Base-by-base conservation (phyloP, 108 stramenopile genomes). In the Craspedostauros australis region DNA sequence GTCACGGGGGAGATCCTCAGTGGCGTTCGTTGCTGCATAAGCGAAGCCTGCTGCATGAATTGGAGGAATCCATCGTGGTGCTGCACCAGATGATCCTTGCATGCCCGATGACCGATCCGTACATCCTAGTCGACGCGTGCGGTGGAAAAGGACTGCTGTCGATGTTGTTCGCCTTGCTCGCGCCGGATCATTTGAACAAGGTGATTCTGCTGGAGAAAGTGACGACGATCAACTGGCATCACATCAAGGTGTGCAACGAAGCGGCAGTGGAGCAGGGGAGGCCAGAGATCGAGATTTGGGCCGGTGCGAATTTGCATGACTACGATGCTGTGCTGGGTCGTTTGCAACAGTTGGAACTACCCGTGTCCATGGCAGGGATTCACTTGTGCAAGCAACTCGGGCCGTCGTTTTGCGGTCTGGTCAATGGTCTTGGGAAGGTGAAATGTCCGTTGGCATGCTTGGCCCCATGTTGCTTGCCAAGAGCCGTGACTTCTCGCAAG, bases 41-140 rank as follows among this genome's bases (percentile, higher is more conserved):
- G 50, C 34, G 42, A 21, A 48, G 39, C 4, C 51, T 86, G 0
- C 51, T 66, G 12, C 64, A 82, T 21, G 80, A 81, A 54, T 41
- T 77, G 2, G 84, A 86, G 54, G 84, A 86, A 38, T 68, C 69
- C 7, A 79, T 86, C 26, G 74, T 86, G 8, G 72, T 80, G n/a
- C 50, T 79, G n/a, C 46, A 68, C 42, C 42, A 54, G 49, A 39
- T 81, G 0, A 19, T 57, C 14, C 20, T 50, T 12, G 46, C 39
- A n/a, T 28, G 49, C 11, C 27, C 45, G 4, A 9, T 29, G 14
- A 73, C 50, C 25, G 36, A 41, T 2, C 62, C 62, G 29, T 47
- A 66, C 16, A 66, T 48, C 27, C 44, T 71, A 14, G 54, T 76
- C 2, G 84, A 86, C 47, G 75, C 79, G 23, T 82, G 80, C 60